These are phyloP conservation scores for Isatis tinctoria DNA, from an alignment of 345 rosid genomes.

Conservation along the genomic window DNA sequence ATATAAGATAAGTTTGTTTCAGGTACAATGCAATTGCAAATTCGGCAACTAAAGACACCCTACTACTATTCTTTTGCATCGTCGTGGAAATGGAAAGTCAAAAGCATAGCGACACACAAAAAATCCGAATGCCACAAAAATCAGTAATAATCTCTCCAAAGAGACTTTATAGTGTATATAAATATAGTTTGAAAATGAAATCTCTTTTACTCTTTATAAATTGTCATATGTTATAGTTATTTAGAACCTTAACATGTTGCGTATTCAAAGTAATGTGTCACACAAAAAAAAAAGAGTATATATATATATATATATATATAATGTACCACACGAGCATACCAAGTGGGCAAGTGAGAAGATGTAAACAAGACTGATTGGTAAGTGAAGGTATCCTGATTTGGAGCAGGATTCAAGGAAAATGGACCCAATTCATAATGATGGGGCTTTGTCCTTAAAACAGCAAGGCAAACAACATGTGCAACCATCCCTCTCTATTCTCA, in stretches of 20 bases:
- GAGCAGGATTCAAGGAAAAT: slow-evolving; percentile 17
- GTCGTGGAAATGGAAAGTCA: not conserved
- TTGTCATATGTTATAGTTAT: not conserved
- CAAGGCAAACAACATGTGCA: slow-evolving; percentile 34
- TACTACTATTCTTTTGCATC: too few relatives aligned
- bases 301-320: too few relatives aligned
- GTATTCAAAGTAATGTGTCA: slow-evolving; percentile 18
- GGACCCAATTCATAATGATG: slow-evolving; percentile 30
- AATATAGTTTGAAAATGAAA: not conserved
- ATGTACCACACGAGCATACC: slow-evolving; percentile 13
- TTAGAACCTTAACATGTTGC: not conserved
- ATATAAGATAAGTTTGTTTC: too few relatives aligned
- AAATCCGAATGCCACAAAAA: not conserved
- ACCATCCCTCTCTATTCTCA: slow-evolving; percentile 24
- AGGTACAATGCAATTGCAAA: too few relatives aligned
- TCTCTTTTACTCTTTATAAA: not conserved
- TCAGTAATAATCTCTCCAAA: not conserved
- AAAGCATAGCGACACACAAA: not conserved
- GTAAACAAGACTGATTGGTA: slow-evolving; percentile 6
- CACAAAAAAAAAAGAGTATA: too few relatives aligned
- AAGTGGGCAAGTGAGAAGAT: slow-evolving; percentile 17
- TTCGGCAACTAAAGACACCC: too few relatives aligned
- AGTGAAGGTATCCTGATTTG: slow-evolving; percentile 29
- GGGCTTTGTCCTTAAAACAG: slow-evolving; percentile 27
- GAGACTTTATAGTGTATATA: not conserved